Base-by-base conservation (phyloP, 2,329 filamentous ascomycete genomes). In the Exutisphaerella laricina region DNA sequence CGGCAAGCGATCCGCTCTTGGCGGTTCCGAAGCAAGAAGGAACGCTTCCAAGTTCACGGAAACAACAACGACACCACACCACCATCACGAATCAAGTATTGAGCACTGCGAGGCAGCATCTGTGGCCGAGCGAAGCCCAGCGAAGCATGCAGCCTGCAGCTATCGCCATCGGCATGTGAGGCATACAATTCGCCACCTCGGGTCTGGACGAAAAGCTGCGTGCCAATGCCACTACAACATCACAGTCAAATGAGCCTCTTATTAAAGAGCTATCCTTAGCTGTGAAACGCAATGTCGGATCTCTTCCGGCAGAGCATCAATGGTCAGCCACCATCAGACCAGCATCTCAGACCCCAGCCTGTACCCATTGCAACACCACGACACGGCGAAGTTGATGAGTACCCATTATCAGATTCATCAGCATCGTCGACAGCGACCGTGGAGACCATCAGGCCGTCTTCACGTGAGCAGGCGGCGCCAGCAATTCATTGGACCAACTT, bases 351-450 rank as follows among this genome's bases (percentile, higher is more conserved):
- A 28, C 55, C 56, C 9, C 51, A 38, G 47, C 54, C 55, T 4
- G 43, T 38, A 16, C 53, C 55, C 9, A 43, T 47, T 7, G 39
- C 44, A 4, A 45, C 47, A 18, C 52, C 42, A 34, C 52, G 23
- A 36, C 49, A 26, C 34, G 41, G 38, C 26, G 53, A 75, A 41
- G 72, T 25, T 4, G 54, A 57, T 30, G 51, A 55, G 28, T 45
- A 52, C 39, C 38, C 40, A n/a, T 49, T 39, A 32, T 76, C 74
- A 5, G 70, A 85, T 10, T 94, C 85, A 0, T 95, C 88, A n/a
- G 82, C 87, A 18, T 58, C 89, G 3, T 96, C 89, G 1, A 88
- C 88, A 3, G 88, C 89, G 18, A 97, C 90, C n/a, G 77, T 97
- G 48, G 57, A 57, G 32, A 65, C 63, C 3, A 44, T 65, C n/a